These are phyloP conservation scores for Rhodotorula sp. DNA, from an alignment of 1,284 basidiomycete genomes.

Conservation along the genomic window DNA sequence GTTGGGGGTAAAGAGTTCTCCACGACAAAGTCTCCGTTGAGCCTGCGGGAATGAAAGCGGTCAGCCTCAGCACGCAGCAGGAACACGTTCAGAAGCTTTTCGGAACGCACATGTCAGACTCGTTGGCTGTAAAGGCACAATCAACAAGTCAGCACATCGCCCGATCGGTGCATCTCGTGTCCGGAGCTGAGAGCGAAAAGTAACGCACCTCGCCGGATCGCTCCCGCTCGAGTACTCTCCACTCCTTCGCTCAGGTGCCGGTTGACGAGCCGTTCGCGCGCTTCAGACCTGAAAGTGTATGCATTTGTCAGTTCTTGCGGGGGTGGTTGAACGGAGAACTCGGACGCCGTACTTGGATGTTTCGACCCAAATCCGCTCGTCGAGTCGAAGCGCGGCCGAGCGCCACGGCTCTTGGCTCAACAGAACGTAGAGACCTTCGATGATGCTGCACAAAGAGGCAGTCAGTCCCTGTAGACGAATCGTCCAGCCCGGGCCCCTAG, in stretches of 20 bases:
- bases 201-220: background rate
- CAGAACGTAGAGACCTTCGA: background rate
- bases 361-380: conserved; percentile 4
- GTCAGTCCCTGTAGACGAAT: background rate
- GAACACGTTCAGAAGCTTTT: background rate
- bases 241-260: background rate
- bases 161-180: too few relatives aligned
- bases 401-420: background rate
- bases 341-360: background rate
- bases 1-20: background rate
- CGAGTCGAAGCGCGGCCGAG: background rate
- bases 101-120: background rate
- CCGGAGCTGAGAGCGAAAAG: background rate
- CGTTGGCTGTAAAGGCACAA: background rate
- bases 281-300: background rate
- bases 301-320: background rate
- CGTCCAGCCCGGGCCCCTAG: background rate
- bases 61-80: background rate
- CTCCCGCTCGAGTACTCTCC: background rate
- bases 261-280: background rate
- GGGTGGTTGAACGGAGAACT: too few relatives aligned
- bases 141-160: background rate
- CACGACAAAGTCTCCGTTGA: background rate
- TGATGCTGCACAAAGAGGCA: background rate
- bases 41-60: background rate